A percentile compares a stretch with the other conserved stretches of the same genome.
These are phyloP conservation scores for Aspergillus ostianus DNA, from an alignment of 495 filamentous ascomycete species.

Conservation along the genomic window DNA sequence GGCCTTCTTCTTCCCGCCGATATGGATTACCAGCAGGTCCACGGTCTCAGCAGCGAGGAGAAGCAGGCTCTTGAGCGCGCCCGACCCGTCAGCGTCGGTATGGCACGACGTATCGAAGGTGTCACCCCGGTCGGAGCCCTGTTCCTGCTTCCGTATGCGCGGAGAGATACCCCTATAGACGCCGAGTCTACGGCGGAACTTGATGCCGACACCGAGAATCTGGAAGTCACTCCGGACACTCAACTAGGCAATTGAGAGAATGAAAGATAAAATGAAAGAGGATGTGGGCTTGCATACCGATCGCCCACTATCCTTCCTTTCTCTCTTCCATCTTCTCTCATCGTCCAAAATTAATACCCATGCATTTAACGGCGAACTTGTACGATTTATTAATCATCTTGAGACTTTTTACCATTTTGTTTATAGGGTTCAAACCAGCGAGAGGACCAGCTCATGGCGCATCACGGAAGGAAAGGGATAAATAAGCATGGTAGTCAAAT, in stretches of 20 bases:
- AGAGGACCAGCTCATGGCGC: neutral
- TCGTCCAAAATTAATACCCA: neutral
- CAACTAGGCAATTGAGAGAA: neutral
- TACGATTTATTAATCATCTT: neutral
- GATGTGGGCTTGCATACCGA: too few relatives aligned
- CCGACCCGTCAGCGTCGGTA: slow-evolving; percentile 78
- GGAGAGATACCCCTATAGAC: slow-evolving; percentile 16
- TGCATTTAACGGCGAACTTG: neutral
- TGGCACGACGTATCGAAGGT: slow-evolving; percentile 86
- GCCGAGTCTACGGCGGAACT: slow-evolving; percentile 15
- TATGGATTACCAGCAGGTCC: slow-evolving; percentile 70
- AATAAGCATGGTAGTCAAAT: neutral
- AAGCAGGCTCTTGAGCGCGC: slow-evolving; percentile 63
- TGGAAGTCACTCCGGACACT: slow-evolving; percentile 1
- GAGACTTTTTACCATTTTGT: neutral
- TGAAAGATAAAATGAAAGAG: neutral
- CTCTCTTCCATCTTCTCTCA: neutral
- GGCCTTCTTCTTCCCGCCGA: slow-evolving; percentile 67
- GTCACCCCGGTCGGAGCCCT: slow-evolving; percentile 54
- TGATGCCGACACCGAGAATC: slow-evolving; percentile 13
- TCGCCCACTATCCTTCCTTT: neutral
- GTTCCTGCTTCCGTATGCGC: slow-evolving; percentile 44
- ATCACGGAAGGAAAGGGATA: neutral
- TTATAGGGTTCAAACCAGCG: neutral
- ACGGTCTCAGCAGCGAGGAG: slow-evolving; percentile 78